Base-by-base conservation (phyloP, 2,329 filamentous ascomycete species). In the Pyrenochaeta sp. region DNA sequence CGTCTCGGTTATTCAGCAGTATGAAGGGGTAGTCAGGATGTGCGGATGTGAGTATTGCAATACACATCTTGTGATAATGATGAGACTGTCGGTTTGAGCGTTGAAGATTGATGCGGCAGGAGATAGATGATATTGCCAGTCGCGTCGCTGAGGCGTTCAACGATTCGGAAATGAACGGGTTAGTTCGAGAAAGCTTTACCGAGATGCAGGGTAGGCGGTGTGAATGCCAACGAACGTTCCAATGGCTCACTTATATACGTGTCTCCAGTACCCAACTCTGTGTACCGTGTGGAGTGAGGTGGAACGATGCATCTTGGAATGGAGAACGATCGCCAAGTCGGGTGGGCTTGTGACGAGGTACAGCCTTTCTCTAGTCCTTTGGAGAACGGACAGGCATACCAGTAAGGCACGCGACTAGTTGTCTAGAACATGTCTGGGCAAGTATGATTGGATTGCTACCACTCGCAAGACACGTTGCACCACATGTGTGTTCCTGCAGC, bases 1-100 rank as follows among this genome's bases (percentile, higher is more conserved):
- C 77, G 72, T 83, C 81, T 61, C 81, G 72, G 62, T 83, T 83
- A 67, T 77, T 81, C 50, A 82, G 70, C n/a, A 83, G 67, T 56
- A 83, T 78, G 58, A 82, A 76, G 7, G 80, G 78, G 54, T 81
- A 83, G 35, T 77, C 62, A 12, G 80, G 79, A 58, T 83, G 80
- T 17, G 78, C 75, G 5, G 80, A 81, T 4, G 78, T 78, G 5
- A 82, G 62, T 27, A 82, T 73, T 21, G 79, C 79, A 60, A 83
- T 82, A 57, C 80, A 83, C 80, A 83, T 68, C 30, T 10, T 40
- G 36, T 36, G n/a, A 17, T 14, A 21, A 10, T 35, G 12, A 14
- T 15, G 9, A 12, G 36, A 20, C 42, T 35, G 36, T 7, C 11
- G 41, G 12, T 23, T 15, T 21, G 30, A n/a, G 30, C n/a, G 15